Evolutionary conservation across 768 basidiomycete genomes (phyloP).

Genomic region (Leccinum aurantiacum): DNA sequence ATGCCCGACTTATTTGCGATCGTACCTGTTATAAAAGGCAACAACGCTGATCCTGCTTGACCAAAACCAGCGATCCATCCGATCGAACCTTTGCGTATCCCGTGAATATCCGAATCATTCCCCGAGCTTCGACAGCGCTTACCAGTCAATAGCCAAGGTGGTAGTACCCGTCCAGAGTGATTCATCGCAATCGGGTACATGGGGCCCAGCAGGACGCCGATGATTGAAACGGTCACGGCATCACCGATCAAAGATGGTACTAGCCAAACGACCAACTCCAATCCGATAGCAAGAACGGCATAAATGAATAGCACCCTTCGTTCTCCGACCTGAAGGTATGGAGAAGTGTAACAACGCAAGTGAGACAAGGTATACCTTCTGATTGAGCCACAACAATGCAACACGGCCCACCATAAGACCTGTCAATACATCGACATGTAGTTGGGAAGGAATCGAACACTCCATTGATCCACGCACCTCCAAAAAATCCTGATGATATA

Average conservation of each 20-base stretch:
- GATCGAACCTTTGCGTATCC: slow-evolving; percentile 42
- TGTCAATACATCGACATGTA: slow-evolving; percentile 20
- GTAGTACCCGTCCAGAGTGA: slow-evolving; percentile 64
- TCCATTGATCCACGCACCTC: slow-evolving; percentile 37
- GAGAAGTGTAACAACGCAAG: neutral
- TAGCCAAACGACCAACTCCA: slow-evolving; percentile 60
- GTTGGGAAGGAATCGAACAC: neutral
- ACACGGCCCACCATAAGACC: slow-evolving; percentile 61
- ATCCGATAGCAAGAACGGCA: slow-evolving; percentile 48
- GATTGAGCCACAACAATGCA: slow-evolving; percentile 54
- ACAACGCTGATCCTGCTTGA: slow-evolving; percentile 66
- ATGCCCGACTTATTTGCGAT: slow-evolving; percentile 62
- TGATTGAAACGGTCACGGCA: slow-evolving; percentile 54
- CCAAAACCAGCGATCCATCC: slow-evolving; percentile 72
- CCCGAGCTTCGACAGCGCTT: neutral
- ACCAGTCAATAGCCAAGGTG: slow-evolving; percentile 64
- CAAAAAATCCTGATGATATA: slow-evolving; percentile 57
- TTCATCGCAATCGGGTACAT: slow-evolving; percentile 66
- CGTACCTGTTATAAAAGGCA: slow-evolving; percentile 74
- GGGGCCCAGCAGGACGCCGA: slow-evolving; percentile 55
- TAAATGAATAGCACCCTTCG: slow-evolving; percentile 54
- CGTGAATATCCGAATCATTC: neutral
- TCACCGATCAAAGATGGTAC: slow-evolving; percentile 52
- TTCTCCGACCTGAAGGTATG: slow-evolving; percentile 47
- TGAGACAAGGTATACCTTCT: slow-evolving; percentile 35